These are phyloP conservation scores for Suillus variegatus DNA, from an alignment of 768 basidiomycete genomes.

Conservation along the genomic window DNA sequence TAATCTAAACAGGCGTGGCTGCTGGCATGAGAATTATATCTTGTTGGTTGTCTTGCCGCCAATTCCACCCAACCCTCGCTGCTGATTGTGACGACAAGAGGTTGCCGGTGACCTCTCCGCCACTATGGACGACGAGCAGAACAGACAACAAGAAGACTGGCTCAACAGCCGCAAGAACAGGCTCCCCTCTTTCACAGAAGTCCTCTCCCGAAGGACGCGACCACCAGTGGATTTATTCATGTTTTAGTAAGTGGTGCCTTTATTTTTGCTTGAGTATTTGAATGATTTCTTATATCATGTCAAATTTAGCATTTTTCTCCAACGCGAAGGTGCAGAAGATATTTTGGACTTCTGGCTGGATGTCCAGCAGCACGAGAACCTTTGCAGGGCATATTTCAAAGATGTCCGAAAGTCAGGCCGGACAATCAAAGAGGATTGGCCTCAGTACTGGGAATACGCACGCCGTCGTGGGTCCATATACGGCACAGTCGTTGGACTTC, in stretches of 20 bases:
- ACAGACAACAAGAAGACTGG: slow-evolving; percentile 69
- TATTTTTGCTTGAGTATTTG: not conserved
- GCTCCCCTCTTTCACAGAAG: slow-evolving; percentile 88
- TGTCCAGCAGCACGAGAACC: slow-evolving; percentile 98
- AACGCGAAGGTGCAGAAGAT: slow-evolving; percentile 95
- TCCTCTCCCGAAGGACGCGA: slow-evolving; percentile 84
- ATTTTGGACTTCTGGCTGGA: slow-evolving; percentile 99
- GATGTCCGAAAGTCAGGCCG: slow-evolving; percentile 94
- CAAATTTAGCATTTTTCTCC: slow-evolving; percentile 78
- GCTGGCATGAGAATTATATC: slow-evolving; percentile 17
- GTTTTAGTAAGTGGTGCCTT: slow-evolving; percentile 79
- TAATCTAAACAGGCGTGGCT: slow-evolving; percentile 11
- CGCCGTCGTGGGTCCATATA: slow-evolving; percentile 91
- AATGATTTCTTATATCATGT: slow-evolving; percentile 1
- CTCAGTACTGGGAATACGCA: slow-evolving; percentile 96
- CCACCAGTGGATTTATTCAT: slow-evolving; percentile 98
- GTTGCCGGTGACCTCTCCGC: slow-evolving; percentile 3
- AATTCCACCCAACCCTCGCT: slow-evolving; percentile 17
- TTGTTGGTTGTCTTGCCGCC: slow-evolving; percentile 21
- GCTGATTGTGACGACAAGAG: slow-evolving; percentile 13
- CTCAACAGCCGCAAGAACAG: slow-evolving; percentile 68
- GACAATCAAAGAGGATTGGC: slow-evolving; percentile 96
- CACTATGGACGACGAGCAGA: slow-evolving; percentile 57
- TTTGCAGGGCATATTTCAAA: slow-evolving; percentile 98
- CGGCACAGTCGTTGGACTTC: slow-evolving; percentile 81